Evolutionary conservation across 345 rosid species (phyloP), one percentile per base, ranked within the genome.

Genomic region (Garcia nutans): DNA sequence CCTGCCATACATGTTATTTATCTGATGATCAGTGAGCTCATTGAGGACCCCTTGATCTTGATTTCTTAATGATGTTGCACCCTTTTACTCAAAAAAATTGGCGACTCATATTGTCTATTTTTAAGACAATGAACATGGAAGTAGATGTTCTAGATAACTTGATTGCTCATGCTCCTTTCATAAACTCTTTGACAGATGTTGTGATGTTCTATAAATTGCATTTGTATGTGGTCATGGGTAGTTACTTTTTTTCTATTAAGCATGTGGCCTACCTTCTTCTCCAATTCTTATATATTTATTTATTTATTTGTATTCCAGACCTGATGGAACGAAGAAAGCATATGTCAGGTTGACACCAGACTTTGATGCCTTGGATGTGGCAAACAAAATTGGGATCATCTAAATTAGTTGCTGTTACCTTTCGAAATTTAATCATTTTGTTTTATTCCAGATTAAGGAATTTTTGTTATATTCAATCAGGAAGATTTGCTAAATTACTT

Each of bases 301-400:
- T 59, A 17, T 5, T 12, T 65, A 24, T 63, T 57, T 57, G 50
- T 73, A 17, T 41, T 75, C 20, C 89, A 90, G 97, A 93, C 99
- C 98, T 8, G 96, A 95, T 83, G 98, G 97, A 16, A 93, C 96
- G 0, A 95, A 95, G 91, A 93, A 91, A 84, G 98, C 99, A 2
- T 91, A 88, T 49, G 97, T 95, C 17, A 88, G 99, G 86, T 81
- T 95, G 90, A 90, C 96, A 7, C 97, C 98, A 6, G 99, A 95
- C 73, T 86, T 82, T 11, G 97, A 93, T 80, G 99, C 98, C 24
- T 85, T 95, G 90, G 99, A 91, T 61, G 97, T 93, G n/a, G 99
- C 96, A 24, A 95, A 93, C 91, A 95, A 95, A 81, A 95, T 95
- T 57, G 99, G 99, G 7, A 91, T 95, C 73, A 93, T 93, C 70